Base-by-base conservation (phyloP, 78 protist species). In the Dictyostelium intermedium region DNA sequence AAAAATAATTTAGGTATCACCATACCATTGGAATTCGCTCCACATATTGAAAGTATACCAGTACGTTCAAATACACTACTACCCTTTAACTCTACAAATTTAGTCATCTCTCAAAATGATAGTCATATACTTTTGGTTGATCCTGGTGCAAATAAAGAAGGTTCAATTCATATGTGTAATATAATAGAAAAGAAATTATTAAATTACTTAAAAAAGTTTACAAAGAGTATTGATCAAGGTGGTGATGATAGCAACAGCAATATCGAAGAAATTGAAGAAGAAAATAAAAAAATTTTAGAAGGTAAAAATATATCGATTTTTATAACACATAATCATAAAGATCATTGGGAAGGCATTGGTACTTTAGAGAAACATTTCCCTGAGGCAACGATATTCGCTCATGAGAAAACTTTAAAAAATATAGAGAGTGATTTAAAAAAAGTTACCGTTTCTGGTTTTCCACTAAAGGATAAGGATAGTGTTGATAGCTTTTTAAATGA, bases 321-420 rank as follows among this genome's bases (percentile, higher is more conserved):
- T 23, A 76, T 87, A 5, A 87, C 93, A 20, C 93, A 87, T 32
- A 82, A 87, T 25, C 93, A 87, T 73, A 34, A 56, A 8, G 93
- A 87, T 43, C 93, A 87, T 45, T 87, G 93, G 93, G 86, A 87
- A 32, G 84, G 86, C 9, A 35, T 87, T 13, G 74, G 45, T 23
- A 16, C 63, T 27, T 13, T 87, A 6, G 84, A 56, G 34, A 30
- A 43, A 11, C 9, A 43, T 5, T 89, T 89, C 20, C 87, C 94
- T 8, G 11, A 78, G 6, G 94, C 94, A 2, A 45, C 43, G 1
- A 18, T 89, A 3, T 27, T 66, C 2, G 85, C 94, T 4, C 94
- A 89, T 34, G 87, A 30, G 10, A 83, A 80, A 14, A 53, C 84
- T 8, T 14, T 89, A 4, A 85, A 79, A 2, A 56, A 35, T 13